Evolutionary conservation across 2,329 filamentous ascomycete species (phyloP), one percentile per base, ranked within the genome.

Genomic region (Aurifilum marmelostoma): DNA sequence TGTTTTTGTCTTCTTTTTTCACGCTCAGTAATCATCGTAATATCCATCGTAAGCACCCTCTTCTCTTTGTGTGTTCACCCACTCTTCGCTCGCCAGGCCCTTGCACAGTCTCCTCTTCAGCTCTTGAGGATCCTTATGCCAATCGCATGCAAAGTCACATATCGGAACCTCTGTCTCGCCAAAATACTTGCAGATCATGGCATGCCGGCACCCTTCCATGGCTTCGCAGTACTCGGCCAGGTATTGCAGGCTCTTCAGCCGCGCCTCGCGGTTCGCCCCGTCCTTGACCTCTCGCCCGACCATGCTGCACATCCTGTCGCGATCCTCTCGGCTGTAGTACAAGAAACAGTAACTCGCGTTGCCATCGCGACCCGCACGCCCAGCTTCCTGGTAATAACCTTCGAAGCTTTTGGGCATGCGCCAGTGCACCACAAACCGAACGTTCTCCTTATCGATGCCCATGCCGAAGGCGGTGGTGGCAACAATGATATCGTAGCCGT

Each of bases 391-490:
- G 75, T 97, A 97, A 77, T 96, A 97, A 1, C 94, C 93, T 78
- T 98, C 95, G 77, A 98, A 97, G 3, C 92, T 96, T 76, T 97
- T 97, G 12, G 95, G 93, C 12, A 97, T 86, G 69, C 93, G 92
- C 94, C 95, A 98, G 79, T 98, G 95, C 1, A 96, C 89, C 0
- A 98, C 94, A 75, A 97, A 97, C 2, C 95, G 91, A 14, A 98
- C 95, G 74, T 97, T 91, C 65, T 96, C 89, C 79, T 97, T 97
- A 79, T 98, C 94, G 72, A 98, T 97, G 34, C 95, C 95, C 95
- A 98, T 98, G 2, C 95, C 95, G 75, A 98, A 98, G 0, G 95
- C 95, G 1, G 93, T 98, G 0, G 95, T 98, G 1, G 95, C 95
- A 37, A 97, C 94, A 71, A 98, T 95, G 63, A 98, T 89, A 77